Evolutionary conservation across 257 asterid genomes (phyloP).

Genomic region (Parsonsia alboflavescens): DNA sequence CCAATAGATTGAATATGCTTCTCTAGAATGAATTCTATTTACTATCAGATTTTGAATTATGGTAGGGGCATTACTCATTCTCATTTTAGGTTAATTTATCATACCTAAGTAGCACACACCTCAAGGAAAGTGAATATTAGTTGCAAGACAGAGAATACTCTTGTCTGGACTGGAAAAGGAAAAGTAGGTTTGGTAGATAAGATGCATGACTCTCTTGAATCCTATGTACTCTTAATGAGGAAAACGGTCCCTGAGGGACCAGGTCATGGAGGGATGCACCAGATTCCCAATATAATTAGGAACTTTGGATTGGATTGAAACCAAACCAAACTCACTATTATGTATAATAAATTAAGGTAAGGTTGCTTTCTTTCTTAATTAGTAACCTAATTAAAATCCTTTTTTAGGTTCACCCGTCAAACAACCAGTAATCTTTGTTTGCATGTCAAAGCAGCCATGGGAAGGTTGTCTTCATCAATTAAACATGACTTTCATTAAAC

Average conservation of each 20-base stretch:
- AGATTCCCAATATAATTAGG: not conserved
- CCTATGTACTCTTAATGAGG: not conserved
- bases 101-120: not conserved
- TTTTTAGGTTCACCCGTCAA: slow-evolving; percentile 9
- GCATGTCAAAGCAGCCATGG: not conserved
- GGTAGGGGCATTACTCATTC: not conserved
- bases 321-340: not conserved
- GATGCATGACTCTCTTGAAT: not conserved
- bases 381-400: not conserved
- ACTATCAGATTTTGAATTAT: not conserved
- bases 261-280: slow-evolving; percentile 2
- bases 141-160: not conserved
- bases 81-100: not conserved
- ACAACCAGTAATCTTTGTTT: slow-evolving; percentile 3
- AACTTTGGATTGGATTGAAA: not conserved
- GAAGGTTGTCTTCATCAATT: not conserved
- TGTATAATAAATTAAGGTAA: not conserved
- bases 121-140: not conserved
- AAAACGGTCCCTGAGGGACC: not conserved
- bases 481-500: not conserved
- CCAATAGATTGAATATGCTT: not conserved
- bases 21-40: not conserved
- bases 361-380: not conserved
- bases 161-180: slow-evolving; percentile 1
- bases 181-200: slow-evolving; percentile 8